Percentiles rank a stretch among this genome's conserved stretches.
These are phyloP conservation scores for Neofusicoccum sp. DNA, from an alignment of 2,329 filamentous ascomycete genomes.

Conservation along the genomic window DNA sequence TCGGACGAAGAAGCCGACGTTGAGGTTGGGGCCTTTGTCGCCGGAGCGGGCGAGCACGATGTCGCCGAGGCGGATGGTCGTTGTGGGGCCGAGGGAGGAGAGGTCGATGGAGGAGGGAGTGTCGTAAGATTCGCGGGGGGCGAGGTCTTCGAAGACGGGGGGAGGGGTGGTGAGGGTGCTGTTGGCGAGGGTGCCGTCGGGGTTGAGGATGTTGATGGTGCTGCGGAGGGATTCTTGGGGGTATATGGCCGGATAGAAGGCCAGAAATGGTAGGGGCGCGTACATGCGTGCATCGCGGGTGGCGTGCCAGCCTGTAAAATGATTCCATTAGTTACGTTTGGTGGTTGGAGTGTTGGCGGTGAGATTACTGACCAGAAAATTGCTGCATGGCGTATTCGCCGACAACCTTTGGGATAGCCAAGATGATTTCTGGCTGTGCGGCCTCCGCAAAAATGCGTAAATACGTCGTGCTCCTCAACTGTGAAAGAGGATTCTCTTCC, in stretches of 20 bases:
- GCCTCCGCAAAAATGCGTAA: slow-evolving; percentile 37
- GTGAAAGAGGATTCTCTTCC: slow-evolving; percentile 32
- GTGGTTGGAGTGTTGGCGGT: neutral
- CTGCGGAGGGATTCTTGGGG: neutral
- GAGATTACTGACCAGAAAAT: neutral
- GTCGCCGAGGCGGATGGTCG: slow-evolving; percentile 43
- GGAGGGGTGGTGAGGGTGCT: neutral
- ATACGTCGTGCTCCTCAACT: slow-evolving; percentile 36
- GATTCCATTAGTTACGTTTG: neutral
- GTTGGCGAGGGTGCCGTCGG: slow-evolving; percentile 25
- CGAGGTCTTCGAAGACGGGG: slow-evolving; percentile 22
- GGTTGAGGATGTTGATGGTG: slow-evolving; percentile 27
- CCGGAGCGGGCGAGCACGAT: slow-evolving; percentile 47
- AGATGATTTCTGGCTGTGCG: slow-evolving; percentile 27
- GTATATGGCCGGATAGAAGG: slow-evolving; percentile 31
- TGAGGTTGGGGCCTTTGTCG: slow-evolving; percentile 42
- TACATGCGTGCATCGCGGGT: slow-evolving; percentile 34
- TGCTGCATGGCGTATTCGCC: neutral
- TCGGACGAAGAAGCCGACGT: slow-evolving; percentile 40
- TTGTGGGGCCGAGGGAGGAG: slow-evolving; percentile 30
- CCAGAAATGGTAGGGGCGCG: slow-evolving; percentile 35
- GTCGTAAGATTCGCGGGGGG: slow-evolving; percentile 32
- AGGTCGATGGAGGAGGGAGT: slow-evolving; percentile 28
- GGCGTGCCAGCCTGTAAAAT: slow-evolving; percentile 27
- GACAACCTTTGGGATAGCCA: slow-evolving; percentile 19